A percentile compares a stretch with the other conserved stretches of the same genome.
These are phyloP conservation scores for Cynara cardunculus DNA, from an alignment of 129 eudicot genomes.

Conservation along the genomic window DNA sequence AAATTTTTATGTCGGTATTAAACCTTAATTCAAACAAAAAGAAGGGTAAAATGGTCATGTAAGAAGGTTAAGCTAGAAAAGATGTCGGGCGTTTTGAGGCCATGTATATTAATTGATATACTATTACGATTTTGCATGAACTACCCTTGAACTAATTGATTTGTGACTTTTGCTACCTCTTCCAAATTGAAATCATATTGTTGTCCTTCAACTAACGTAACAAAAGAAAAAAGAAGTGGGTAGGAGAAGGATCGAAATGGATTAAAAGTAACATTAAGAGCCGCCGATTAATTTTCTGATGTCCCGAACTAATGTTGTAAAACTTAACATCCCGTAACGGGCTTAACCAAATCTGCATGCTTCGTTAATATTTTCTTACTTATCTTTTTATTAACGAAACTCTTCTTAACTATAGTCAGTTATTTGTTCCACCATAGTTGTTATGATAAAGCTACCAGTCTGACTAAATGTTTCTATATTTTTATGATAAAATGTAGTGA, in stretches of 20 bases:
- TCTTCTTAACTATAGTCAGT: background rate
- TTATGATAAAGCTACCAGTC: too few species aligned
- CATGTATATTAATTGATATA: background rate
- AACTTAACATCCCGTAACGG: background rate
- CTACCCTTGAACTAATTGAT: background rate
- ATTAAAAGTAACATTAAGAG: background rate
- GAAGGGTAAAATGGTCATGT: background rate
- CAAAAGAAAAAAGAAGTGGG: background rate
- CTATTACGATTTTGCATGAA: background rate
- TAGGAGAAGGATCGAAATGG: background rate
- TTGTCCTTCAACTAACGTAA: background rate
- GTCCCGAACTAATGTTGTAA: background rate
- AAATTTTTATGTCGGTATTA: too few species aligned
- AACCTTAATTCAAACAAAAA: background rate
- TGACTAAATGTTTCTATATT: too few species aligned
- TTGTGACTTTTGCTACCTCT: background rate
- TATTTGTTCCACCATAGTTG: background rate
- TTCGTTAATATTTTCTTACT: background rate
- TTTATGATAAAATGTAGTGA: too few species aligned
- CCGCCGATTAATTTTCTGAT: background rate
- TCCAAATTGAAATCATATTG: background rate
- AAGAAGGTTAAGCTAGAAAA: background rate
- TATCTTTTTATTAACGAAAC: background rate
- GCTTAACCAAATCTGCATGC: background rate
- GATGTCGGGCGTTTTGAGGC: background rate